phyloP scores from a whole-genome alignment of 1,284 basidiomycete genomes.

The Irpex sp. region DNA sequence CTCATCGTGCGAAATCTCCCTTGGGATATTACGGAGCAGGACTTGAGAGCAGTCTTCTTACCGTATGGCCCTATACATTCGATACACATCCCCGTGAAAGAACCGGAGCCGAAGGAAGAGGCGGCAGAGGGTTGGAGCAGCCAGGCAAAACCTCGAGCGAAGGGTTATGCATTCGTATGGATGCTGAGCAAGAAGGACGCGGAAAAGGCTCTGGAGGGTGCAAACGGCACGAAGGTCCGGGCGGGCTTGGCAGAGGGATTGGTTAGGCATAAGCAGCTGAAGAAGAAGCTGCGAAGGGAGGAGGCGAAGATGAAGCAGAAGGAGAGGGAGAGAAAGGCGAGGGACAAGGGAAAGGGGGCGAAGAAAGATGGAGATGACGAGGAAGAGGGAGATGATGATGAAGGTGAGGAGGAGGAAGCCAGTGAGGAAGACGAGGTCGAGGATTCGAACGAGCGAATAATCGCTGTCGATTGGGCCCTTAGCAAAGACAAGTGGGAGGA shows the following conservation, averaged over 20 bases:
- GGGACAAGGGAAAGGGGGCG: slow-evolving; percentile 32
- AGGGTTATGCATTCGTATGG: slow-evolving; percentile 97
- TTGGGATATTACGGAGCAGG: slow-evolving; percentile 79
- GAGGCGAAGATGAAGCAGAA: slow-evolving; percentile 49
- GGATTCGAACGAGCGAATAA: slow-evolving; percentile 55
- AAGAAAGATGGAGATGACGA: slow-evolving; percentile 38
- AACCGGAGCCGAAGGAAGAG: slow-evolving; percentile 25
- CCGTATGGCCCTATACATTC: slow-evolving; percentile 88
- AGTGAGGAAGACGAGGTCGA: slow-evolving; percentile 36
- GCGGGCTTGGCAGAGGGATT: slow-evolving; percentile 67
- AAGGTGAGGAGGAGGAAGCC: slow-evolving; percentile 33
- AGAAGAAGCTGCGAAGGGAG: slow-evolving; percentile 60
- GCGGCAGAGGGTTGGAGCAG: slow-evolving; percentile 26
- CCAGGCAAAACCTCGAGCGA: slow-evolving; percentile 39
- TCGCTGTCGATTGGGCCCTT: slow-evolving; percentile 96
- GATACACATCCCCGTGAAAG: slow-evolving; percentile 68
- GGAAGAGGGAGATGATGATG: slow-evolving; percentile 36
- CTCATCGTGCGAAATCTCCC: slow-evolving; percentile 93
- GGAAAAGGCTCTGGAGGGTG: slow-evolving; percentile 76
- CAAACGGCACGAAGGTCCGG: slow-evolving; percentile 76
- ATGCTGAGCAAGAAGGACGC: slow-evolving; percentile 87
- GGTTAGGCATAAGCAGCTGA: slow-evolving; percentile 72
- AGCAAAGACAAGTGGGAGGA: slow-evolving; percentile 93
- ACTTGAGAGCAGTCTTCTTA: slow-evolving; percentile 85
- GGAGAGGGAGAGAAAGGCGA: slow-evolving; percentile 28